Percentiles rank a stretch among this genome's conserved stretches.
Conservation (phyloP, 805 yeast species). For the Scheffersomyces coipomensis region DNA sequence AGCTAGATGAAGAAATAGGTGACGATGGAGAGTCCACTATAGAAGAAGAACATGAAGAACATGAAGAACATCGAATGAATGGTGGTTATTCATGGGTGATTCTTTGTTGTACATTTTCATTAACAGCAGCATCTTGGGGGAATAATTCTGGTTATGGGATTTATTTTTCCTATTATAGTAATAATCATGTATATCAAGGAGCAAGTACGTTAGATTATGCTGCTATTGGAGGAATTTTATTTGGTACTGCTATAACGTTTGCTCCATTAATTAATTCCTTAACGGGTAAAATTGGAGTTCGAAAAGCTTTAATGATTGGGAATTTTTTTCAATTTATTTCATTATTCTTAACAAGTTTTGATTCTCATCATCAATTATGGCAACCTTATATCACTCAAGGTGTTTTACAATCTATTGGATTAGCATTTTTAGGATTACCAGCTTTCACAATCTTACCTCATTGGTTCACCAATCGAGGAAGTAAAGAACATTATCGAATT, state of each 20-base stretch:
- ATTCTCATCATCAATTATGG: slow-evolving; percentile 49
- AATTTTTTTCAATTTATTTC: slow-evolving; percentile 41
- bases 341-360: slow-evolving; percentile 52
- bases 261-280: slow-evolving; percentile 46
- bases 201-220: slow-evolving; percentile 57
- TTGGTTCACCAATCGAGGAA: slow-evolving; percentile 25
- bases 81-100: slow-evolving; percentile 21
- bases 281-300: slow-evolving; percentile 31
- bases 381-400: slow-evolving; percentile 65
- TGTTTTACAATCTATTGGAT: slow-evolving; percentile 51
- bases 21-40: no score
- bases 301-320: slow-evolving; percentile 21
- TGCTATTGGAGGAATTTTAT: slow-evolving; percentile 59
- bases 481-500: slow-evolving; percentile 1
- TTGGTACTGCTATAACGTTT: slow-evolving; percentile 46
- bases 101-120: background rate
- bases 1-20: no score
- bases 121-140: background rate
- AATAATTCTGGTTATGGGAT: slow-evolving; percentile 34
- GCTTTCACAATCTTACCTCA: slow-evolving; percentile 57
- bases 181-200: slow-evolving; percentile 45
- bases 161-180: slow-evolving; percentile 52
- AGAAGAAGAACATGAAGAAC: background rate
- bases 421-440: slow-evolving; percentile 55
- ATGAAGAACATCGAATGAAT: slow-evolving; percentile 26